Base-by-base conservation (phyloP, 2,329 filamentous ascomycete species). In the Coniochaeta pulveracea region DNA sequence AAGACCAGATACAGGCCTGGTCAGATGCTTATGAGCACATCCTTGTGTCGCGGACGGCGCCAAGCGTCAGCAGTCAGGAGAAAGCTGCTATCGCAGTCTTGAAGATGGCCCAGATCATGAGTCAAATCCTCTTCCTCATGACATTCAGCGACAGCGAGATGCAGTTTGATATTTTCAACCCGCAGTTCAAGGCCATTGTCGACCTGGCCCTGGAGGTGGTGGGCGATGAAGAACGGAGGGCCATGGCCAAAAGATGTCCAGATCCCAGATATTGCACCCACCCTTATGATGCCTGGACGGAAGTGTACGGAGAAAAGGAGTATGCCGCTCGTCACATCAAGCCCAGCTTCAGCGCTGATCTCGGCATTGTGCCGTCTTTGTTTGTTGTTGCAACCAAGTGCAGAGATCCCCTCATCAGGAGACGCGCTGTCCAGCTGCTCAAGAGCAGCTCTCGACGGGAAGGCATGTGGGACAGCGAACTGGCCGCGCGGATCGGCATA, bases 301-400 rank as follows among this genome's bases (percentile, higher is more conserved):
- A 56, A 33, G 55, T 52, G 34, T 64, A 61, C 38, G 55, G 54
- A 8, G 56, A 58, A 7, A 56, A 60, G 26, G 56, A 58, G 19
- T 64, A 63, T 37, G 57, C 57, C 6, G 56, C 66, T 0, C 51
- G 51, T 19, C 69, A 74, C 41, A 66, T 75, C 46, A 74, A 71
- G 47, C 66, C 71, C 2, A 72, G 67, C 42, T 81, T 81, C 49
- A 74, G 72, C 26, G 66, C 76, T 16, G 73, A 79, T 33, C 52
- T 77, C 9, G 76, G 76, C 12, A 71, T 82, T 35, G 64, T 82
- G 4, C 69, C 75, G 4, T 72, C 75, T 1, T 60, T 82, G 1
- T 80, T 74, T 41, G 64, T 79, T 5, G 69, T 76, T n/a, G 76
- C 72, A 6, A 78, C 72, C 6, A 79, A 78, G 46, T 81, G 76